phyloP scores from a whole-genome alignment of 768 basidiomycete species.

The Bullera alba region DNA sequence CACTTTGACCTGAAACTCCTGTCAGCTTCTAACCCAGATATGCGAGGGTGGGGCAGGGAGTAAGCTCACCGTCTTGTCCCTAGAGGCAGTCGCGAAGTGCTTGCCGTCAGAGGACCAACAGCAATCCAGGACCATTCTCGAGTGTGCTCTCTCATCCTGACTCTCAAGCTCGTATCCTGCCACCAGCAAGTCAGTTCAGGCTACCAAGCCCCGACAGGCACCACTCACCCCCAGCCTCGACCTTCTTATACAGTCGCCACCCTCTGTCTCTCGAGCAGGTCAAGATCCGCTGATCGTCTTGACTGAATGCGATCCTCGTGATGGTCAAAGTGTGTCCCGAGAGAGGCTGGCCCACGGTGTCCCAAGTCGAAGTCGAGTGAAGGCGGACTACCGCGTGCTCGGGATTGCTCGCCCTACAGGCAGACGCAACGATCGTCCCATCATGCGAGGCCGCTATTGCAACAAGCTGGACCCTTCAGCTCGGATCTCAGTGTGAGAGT shows the following conservation, averaged over 20 bases:
- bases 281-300: slow-evolving; percentile 67
- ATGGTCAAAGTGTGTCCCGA: slow-evolving; percentile 82
- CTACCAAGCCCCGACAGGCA: neutral
- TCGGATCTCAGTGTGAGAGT: neutral
- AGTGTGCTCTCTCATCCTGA: slow-evolving; percentile 69
- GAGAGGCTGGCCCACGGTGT: slow-evolving; percentile 63
- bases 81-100: slow-evolving; percentile 83
- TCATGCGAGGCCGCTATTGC: slow-evolving; percentile 68
- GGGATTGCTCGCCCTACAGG: slow-evolving; percentile 77
- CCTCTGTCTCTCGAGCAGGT: slow-evolving; percentile 86
- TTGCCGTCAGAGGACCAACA: slow-evolving; percentile 72
- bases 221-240: slow-evolving; percentile 23
- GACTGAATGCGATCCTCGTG: slow-evolving; percentile 82
- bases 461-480: slow-evolving; percentile 57
- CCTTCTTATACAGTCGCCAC: slow-evolving; percentile 71
- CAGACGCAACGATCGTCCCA: slow-evolving; percentile 68
- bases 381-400: slow-evolving; percentile 87
- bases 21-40: slow-evolving; percentile 1
- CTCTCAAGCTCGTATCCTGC: slow-evolving; percentile 58
- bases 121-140: slow-evolving; percentile 92
- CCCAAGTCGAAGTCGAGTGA: slow-evolving; percentile 66
- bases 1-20: slow-evolving; percentile 62
- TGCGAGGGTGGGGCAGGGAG: neutral
- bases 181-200: neutral
- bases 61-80: slow-evolving; percentile 79